Base-by-base conservation (phyloP, 23 red algal genomes). In the Cyanidioschyzon merolae region DNA sequence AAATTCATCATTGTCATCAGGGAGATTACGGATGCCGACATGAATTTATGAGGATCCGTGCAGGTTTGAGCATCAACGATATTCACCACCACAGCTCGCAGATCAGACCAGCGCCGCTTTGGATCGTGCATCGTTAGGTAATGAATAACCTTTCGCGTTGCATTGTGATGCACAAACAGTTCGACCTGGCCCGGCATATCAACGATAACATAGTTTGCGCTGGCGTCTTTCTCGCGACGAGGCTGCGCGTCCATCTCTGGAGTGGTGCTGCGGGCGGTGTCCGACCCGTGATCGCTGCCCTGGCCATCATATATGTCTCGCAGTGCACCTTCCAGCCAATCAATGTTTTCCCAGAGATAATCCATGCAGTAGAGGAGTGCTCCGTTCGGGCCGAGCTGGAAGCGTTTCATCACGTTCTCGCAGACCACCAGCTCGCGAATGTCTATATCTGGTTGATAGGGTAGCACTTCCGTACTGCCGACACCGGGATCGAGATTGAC, bases 111-210 rank as follows among this genome's bases (percentile, higher is more conserved):
- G 18, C 36, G 1, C 12, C 40, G 41, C 37, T 75, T 0, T 26
- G 79, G 67, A 1, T 76, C 84, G 17, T 34, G 58, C 21, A 36
- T 45, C 2, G 77, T 79, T 67, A 89, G 54, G 2, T 37, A 40
- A 76, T 79, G 74, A 27, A 90, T 75, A 17, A 97, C 68, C 39
- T 74, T 38, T 30, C 84, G 76, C 40, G 90, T 82, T 39, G 84
- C 85, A 35, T 89, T 58, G 58, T 90, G 84, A 76, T 97, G 93
- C 3, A 87, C 88, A 75, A 77, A 97, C 27, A 97, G 79, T 57
- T 97, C 93, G 40, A 91, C 85, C 81, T 97, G 93, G 39, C 93
- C 93, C 0, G 93, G 93, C 67, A 90, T 86, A 54, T 97, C 93
- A 35, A 97, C 87, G 17, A 97, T 29, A 30, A 90, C 36, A 68